Conservation (phyloP, 176 grass and related monocot genomes). For the Miscanthus lutarioriparius region DNA sequence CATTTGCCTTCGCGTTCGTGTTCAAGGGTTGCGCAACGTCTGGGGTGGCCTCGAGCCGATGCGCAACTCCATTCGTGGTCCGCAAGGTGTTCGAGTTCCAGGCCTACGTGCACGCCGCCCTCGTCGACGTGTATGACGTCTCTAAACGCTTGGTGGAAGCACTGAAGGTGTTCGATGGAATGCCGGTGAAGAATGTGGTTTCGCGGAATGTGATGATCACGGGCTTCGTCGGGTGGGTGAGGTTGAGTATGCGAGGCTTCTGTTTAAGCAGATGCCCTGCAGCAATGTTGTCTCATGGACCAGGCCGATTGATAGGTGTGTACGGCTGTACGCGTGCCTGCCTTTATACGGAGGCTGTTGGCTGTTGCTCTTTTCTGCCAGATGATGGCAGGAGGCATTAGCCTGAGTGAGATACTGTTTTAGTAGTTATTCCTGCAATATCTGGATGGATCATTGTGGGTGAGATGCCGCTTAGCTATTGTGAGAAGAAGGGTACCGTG, state of each 20-base stretch:
- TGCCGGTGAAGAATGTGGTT: slow-evolving; percentile 44
- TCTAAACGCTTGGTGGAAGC: slow-evolving; percentile 44
- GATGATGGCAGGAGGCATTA: slow-evolving; percentile 48
- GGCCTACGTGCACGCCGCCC: slow-evolving; percentile 39
- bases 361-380: slow-evolving; percentile 23
- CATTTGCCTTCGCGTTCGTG: slow-evolving; percentile 41
- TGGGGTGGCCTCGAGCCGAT: slow-evolving; percentile 13
- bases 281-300: slow-evolving; percentile 33
- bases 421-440: slow-evolving; percentile 46
- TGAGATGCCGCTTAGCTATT: slow-evolving; percentile 46
- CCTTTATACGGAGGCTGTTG: slow-evolving; percentile 21
- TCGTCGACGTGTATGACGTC: slow-evolving; percentile 10
- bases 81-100: slow-evolving; percentile 45
- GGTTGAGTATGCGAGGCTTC: slow-evolving; percentile 27
- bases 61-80: slow-evolving; percentile 44
- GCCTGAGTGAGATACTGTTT: slow-evolving; percentile 45
- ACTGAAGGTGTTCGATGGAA: slow-evolving; percentile 43
- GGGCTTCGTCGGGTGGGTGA: slow-evolving; percentile 38
- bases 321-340: slow-evolving; percentile 15
- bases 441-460: slow-evolving; percentile 35
- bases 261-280: slow-evolving; percentile 55
- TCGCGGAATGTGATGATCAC: slow-evolving; percentile 61
- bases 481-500: slow-evolving; percentile 41
- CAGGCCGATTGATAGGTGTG: slow-evolving; percentile 45
- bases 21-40: slow-evolving; percentile 34